These are phyloP conservation scores for Cupressus sempervirens DNA, from an alignment of 75 land plant genomes.

Conservation along the genomic window DNA sequence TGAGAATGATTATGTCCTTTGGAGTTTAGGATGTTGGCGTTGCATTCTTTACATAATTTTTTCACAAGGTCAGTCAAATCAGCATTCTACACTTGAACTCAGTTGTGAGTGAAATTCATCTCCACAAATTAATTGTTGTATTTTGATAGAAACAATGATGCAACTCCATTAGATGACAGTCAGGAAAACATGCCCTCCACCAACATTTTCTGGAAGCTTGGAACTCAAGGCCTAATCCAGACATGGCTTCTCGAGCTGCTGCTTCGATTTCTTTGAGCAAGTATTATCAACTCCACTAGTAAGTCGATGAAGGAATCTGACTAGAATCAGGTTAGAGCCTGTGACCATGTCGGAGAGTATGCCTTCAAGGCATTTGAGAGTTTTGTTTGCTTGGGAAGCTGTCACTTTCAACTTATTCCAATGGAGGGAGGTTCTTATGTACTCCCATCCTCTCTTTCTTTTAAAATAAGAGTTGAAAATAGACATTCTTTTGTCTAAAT, in stretches of 20 bases:
- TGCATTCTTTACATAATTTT: background rate
- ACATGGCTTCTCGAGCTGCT: background rate
- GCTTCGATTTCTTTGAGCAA: background rate
- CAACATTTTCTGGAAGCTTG: background rate
- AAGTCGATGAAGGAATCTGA: background rate
- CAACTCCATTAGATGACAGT: background rate
- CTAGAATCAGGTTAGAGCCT: background rate
- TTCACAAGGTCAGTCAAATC: background rate
- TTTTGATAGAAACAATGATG: background rate
- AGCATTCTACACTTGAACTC: background rate
- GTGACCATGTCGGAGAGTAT: background rate
- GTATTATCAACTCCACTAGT: background rate
- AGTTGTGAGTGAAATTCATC: background rate
- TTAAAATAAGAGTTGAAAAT: background rate
- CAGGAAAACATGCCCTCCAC: background rate
- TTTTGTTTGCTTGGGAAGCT: background rate
- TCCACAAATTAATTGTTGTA: background rate
- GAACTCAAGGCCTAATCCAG: background rate
- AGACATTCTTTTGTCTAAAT: background rate
- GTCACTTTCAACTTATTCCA: background rate
- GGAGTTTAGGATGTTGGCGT: background rate
- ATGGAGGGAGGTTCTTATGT: background rate
- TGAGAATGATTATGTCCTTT: no score
- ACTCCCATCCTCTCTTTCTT: background rate
- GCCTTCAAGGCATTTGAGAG: background rate